Percentiles rank a stretch among this genome's conserved stretches.
These are phyloP conservation scores for Beta corolliflora DNA, from an alignment of 179 eudicot species.

Conservation along the genomic window DNA sequence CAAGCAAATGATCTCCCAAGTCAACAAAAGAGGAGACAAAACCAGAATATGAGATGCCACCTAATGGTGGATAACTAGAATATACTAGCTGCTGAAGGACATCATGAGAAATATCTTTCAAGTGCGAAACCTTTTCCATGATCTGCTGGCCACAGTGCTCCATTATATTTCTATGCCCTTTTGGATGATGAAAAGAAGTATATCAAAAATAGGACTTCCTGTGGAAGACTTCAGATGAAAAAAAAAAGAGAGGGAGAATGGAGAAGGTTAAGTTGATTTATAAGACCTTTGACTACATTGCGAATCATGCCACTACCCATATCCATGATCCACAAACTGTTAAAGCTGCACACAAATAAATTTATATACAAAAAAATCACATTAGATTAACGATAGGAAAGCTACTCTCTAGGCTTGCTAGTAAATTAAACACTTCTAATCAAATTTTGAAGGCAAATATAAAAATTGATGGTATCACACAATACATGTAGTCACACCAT, in stretches of 20 bases:
- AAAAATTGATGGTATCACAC: neutral
- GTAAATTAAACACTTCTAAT: neutral
- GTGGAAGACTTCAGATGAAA: neutral
- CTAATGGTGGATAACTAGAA: conserved; percentile 39
- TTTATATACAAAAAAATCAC: neutral
- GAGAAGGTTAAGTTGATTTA: neutral
- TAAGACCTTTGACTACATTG: conserved; percentile 63
- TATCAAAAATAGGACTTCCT: conserved; percentile 13
- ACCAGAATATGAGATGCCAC: conserved; percentile 53
- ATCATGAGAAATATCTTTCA: conserved; percentile 49
- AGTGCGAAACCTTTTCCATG: conserved; percentile 51
- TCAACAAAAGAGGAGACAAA: conserved; percentile 67
- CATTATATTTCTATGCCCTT: conserved; percentile 62
- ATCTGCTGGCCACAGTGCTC: conserved; percentile 65
- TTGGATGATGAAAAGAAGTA: conserved; percentile 15
- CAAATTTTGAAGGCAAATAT: neutral
- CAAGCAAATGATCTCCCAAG: conserved; percentile 47
- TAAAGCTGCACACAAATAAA: conserved; percentile 51
- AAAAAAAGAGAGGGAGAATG: neutral
- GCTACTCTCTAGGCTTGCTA: neutral
- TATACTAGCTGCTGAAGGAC: conserved; percentile 49
- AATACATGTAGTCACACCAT: neutral
- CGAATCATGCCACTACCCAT: conserved; percentile 51
- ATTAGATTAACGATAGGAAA: conserved; percentile 15
- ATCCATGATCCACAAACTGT: conserved; percentile 81